Conservation (phyloP, 2,329 filamentous ascomycete species). For the Hymenotorrendiella dingleyae region DNA sequence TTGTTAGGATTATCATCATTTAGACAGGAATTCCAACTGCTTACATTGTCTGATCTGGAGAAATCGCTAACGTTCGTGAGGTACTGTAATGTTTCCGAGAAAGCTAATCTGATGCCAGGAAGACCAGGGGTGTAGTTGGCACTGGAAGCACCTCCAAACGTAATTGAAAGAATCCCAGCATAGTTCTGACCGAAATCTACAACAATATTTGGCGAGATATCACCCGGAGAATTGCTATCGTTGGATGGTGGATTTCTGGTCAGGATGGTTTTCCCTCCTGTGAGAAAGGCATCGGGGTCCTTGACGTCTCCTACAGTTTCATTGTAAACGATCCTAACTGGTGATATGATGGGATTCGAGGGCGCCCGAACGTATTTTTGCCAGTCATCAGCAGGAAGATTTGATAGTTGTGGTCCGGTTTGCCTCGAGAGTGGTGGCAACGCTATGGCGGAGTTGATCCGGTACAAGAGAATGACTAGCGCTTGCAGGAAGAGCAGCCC, state of each 20-base stretch:
- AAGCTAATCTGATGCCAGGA: slow-evolving; percentile 40
- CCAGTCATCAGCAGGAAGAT: slow-evolving; percentile 26
- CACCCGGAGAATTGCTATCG: slow-evolving; percentile 1
- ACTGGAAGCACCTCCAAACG: slow-evolving; percentile 33
- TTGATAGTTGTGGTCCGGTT: slow-evolving; percentile 1
- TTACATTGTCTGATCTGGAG: slow-evolving; percentile 41
- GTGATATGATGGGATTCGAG: slow-evolving; percentile 28
- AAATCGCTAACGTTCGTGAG: slow-evolving; percentile 42
- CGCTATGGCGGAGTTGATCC: not conserved
- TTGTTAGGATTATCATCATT: slow-evolving; percentile 3
- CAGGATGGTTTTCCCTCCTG: slow-evolving; percentile 29
- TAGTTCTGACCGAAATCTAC: slow-evolving; percentile 46
- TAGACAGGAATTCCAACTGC: slow-evolving; percentile 2
- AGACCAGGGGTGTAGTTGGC: slow-evolving; percentile 27
- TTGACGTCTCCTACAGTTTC: slow-evolving; percentile 35
- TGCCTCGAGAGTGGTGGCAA: not conserved
- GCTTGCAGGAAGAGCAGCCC: slow-evolving; percentile 4
- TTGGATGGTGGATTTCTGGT: slow-evolving; percentile 10
- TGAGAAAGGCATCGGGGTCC: slow-evolving; percentile 33
- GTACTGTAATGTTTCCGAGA: slow-evolving; percentile 43
- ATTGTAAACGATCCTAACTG: slow-evolving; percentile 29
- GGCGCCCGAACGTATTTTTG: slow-evolving; percentile 37
- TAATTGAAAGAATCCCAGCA: slow-evolving; percentile 38
- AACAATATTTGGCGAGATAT: slow-evolving; percentile 34
- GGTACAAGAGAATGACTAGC: slow-evolving; percentile 4